Evolutionary conservation across 2,329 filamentous ascomycete genomes (phyloP).

Genomic region (Chaetomium strumarium): DNA sequence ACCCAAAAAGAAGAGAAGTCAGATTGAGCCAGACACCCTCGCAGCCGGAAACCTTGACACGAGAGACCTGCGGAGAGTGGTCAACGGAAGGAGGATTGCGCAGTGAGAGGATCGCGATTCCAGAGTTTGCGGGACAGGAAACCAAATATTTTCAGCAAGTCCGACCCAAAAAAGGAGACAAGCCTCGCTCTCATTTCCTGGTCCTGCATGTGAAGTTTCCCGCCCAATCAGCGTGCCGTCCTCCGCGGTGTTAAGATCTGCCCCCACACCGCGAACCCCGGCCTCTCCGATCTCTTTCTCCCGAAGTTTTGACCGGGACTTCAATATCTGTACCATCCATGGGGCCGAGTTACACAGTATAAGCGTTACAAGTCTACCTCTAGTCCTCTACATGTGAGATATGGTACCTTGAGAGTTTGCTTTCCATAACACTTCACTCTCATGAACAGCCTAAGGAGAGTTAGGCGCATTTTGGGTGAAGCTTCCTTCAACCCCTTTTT

Average conservation of each 20-base stretch:
- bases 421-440: no score
- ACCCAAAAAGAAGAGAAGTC: slow-evolving; percentile 28
- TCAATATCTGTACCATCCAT: no score
- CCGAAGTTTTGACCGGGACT: neutral
- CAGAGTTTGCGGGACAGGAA: slow-evolving; percentile 5
- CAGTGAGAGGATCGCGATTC: slow-evolving; percentile 14
- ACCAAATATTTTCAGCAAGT: slow-evolving; percentile 24
- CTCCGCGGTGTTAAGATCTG: slow-evolving; percentile 4
- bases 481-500: no score
- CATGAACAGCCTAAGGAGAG: no score
- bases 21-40: slow-evolving; percentile 26
- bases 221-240: slow-evolving; percentile 22
- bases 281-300: slow-evolving; percentile 8
- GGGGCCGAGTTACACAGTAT: no score
- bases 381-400: no score
- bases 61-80: slow-evolving; percentile 12
- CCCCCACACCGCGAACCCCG: slow-evolving; percentile 13
- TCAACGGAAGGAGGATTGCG: slow-evolving; percentile 14
- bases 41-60: slow-evolving; percentile 7
- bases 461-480: no score
- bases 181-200: slow-evolving; percentile 25
- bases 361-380: no score
- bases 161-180: slow-evolving; percentile 21
- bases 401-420: no score
- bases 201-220: slow-evolving; percentile 27